Conservation (phyloP, 1,139 yeast species). For the Saccharomyces hybrid region DNA sequence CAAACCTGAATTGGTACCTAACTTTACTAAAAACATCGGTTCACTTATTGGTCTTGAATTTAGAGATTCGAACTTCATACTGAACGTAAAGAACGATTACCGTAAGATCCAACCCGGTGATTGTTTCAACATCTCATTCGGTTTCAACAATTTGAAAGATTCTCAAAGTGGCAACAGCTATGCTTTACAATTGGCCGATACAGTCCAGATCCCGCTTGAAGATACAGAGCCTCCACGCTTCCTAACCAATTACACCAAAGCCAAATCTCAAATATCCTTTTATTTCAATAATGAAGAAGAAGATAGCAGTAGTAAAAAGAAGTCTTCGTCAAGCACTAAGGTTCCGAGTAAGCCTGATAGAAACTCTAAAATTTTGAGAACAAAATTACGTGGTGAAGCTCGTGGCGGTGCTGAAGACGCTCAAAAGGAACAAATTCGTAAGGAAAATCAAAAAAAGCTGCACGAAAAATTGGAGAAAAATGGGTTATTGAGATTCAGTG, state of each 20-base stretch:
- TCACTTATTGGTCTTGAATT: constrained; percentile 88
- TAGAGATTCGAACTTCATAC: constrained; percentile 68
- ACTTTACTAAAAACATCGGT: constrained; percentile 78
- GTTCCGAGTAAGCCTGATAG: constrained; percentile 20
- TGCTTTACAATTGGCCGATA: constrained; percentile 74
- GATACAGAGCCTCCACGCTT: constrained; percentile 54
- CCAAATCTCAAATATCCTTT: constrained; percentile 69
- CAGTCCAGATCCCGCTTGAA: constrained; percentile 52
- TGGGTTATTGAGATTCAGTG: constrained; percentile 70
- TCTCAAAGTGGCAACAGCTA: constrained; percentile 47
- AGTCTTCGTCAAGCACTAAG: constrained; percentile 13
- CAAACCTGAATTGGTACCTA: constrained; percentile 54
- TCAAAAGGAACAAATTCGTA: constrained; percentile 67
- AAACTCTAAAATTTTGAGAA: constrained; percentile 56
- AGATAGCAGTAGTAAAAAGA: constrained; percentile 26
- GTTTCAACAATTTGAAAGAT: constrained; percentile 58
- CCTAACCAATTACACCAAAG: constrained; percentile 69
- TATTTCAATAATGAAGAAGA: constrained; percentile 71
- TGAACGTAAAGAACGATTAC: constrained; percentile 62
- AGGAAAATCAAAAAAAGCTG: constrained; percentile 71
- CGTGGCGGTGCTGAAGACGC: constrained; percentile 63
- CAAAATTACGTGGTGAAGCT: constrained; percentile 73
- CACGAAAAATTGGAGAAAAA: constrained; percentile 82
- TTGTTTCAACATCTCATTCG: constrained; percentile 68
- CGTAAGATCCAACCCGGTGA: constrained; percentile 64